phyloP scores from a whole-genome alignment of 2,329 filamentous ascomycete species.

The Aureobasidium subglaciale region DNA sequence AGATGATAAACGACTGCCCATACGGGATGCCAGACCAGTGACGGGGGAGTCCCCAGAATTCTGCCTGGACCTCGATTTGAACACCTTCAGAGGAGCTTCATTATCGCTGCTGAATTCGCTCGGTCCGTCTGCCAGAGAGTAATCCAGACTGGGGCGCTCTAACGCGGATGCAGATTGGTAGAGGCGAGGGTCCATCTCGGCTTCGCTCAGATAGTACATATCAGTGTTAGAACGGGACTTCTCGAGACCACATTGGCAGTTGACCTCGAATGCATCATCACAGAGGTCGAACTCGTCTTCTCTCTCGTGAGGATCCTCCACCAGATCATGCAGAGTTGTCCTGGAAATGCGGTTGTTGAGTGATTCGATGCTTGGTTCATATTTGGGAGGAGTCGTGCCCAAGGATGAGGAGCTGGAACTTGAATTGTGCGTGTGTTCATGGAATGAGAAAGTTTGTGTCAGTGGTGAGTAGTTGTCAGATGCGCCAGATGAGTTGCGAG shows the following conservation, averaged over 20 bases:
- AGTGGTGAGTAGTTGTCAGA: slow-evolving; percentile 64
- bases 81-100: slow-evolving; percentile 45
- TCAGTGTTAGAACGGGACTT: not conserved
- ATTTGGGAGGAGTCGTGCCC: slow-evolving; percentile 50
- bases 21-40: slow-evolving; percentile 54
- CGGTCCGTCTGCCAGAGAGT: slow-evolving; percentile 51
- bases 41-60: slow-evolving; percentile 52
- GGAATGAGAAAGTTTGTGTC: slow-evolving; percentile 61
- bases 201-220: slow-evolving; percentile 2
- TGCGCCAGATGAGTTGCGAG: slow-evolving; percentile 29
- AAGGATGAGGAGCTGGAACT: slow-evolving; percentile 73
- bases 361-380: slow-evolving; percentile 47
- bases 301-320: slow-evolving; percentile 71
- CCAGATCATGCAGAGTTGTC: slow-evolving; percentile 67
- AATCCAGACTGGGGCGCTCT: slow-evolving; percentile 45
- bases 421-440: slow-evolving; percentile 57
- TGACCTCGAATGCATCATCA: slow-evolving; percentile 6
- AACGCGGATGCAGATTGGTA: slow-evolving; percentile 14
- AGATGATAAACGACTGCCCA: slow-evolving; percentile 55
- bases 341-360: slow-evolving; percentile 52
- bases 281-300: slow-evolving; percentile 46
- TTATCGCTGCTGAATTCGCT: slow-evolving; percentile 49
- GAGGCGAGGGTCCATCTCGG: slow-evolving; percentile 4
- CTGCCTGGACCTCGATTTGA: slow-evolving; percentile 46
- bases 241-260: slow-evolving; percentile 6